Evolutionary conservation across 768 basidiomycete genomes (phyloP), one percentile per base, ranked within the genome.

Genomic region (Lactarius sp.): DNA sequence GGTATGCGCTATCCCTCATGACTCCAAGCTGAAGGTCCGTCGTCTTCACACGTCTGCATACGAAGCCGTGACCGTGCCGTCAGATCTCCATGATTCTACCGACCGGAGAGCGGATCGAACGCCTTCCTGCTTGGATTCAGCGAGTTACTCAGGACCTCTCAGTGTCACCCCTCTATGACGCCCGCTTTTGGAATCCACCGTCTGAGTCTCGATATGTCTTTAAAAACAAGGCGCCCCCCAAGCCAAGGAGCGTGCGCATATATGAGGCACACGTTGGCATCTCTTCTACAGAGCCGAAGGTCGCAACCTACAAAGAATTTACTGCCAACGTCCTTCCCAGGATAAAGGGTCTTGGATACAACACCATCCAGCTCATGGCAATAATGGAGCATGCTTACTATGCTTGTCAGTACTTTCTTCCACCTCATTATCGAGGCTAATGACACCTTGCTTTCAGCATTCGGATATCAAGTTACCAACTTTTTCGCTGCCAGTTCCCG

Each of bases 221-320:
- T 78, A 96, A 93, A 73, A 80, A 98, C 72, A 63, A 81, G 51
- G 80, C 83, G 10, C 92, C 92, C 12, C 79, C 83, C 0, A 83
- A 85, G 62, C 87, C 88, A 13, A 76, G 77, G 18, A 80, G 86
- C 41, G 73, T 86, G 50, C 86, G 87, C 67, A 94, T 99, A 62
- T 99, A 99, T 71, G 97, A 99, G 73, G 97, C 95, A 0, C 97
- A 99, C 71, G 94, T 98, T 67, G 97, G 97, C 7, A 98, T 98
- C 64, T 96, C 97, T 14, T 91, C 94, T 14, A 73, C 88, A 2
- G 95, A 98, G 70, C 78, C 80, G 51, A 81, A 92, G 61, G 92
- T 98, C 34, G 97, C 94, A 13, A 91, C 90, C 3, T 99, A 98
- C 82, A 93, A 89, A 73, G 97, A 98, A 75, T 99, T 99, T 70